Conservation (phyloP, 2,329 filamentous ascomycete genomes). For the Talaromyces sp. region DNA sequence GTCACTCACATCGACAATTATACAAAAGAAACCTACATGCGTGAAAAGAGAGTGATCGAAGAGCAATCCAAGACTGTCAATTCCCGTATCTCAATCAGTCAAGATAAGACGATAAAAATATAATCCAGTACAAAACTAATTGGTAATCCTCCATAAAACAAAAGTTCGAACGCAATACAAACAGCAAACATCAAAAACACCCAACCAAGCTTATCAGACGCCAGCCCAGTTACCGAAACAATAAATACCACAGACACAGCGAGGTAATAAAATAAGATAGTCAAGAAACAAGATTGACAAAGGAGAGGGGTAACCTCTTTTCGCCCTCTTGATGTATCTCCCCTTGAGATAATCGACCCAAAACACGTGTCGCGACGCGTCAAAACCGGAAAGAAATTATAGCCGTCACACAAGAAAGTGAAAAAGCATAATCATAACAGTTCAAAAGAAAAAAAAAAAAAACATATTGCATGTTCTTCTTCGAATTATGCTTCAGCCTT, state of each 20-base stretch:
- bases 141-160: constrained; percentile 1
- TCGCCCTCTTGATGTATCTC: not conserved
- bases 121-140: constrained; percentile 2
- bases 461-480: not conserved
- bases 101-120: constrained; percentile 3
- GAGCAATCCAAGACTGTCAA: not conserved
- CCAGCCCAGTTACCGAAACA: constrained; percentile 14
- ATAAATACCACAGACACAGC: constrained; percentile 6
- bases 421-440: constrained; percentile 10
- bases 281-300: not conserved
- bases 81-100: constrained; percentile 1
- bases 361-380: constrained; percentile 8
- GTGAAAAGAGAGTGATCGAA: not conserved
- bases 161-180: constrained; percentile 6
- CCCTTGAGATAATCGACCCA: not conserved
- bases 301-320: not conserved
- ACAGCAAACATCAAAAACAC: constrained; percentile 15
- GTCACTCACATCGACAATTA: not conserved
- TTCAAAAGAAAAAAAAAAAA: no score
- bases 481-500: constrained; percentile 18
- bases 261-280: not conserved
- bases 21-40: not conserved
- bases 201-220: constrained; percentile 14
- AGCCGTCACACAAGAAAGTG: not conserved
- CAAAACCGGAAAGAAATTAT: not conserved